Conservation (phyloP, 345 rosid species). For the Gossypioides kirkii region DNA sequence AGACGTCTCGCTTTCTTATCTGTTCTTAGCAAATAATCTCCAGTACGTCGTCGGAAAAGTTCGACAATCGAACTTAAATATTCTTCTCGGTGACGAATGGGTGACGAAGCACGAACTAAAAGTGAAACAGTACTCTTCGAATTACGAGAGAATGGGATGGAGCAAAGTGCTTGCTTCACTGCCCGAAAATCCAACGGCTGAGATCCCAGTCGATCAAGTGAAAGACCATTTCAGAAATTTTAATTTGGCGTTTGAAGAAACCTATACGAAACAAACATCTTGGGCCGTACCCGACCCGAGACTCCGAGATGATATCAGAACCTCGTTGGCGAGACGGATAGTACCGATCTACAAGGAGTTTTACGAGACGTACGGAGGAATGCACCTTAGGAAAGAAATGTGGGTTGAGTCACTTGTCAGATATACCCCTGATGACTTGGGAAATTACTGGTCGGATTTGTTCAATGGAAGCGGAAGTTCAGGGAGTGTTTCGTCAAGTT, state of each 20-base stretch:
- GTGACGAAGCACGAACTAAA: conserved; percentile 49
- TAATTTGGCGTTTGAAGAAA: conserved; percentile 55
- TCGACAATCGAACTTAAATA: conserved; percentile 42
- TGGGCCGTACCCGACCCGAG: conserved; percentile 68
- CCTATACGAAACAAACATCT: conserved; percentile 54
- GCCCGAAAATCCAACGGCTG: conserved; percentile 39
- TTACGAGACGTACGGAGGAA: conserved; percentile 29
- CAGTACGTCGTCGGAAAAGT: conserved; percentile 72
- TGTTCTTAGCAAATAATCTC: conserved; percentile 79
- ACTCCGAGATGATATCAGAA: conserved; percentile 55
- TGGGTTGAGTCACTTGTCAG: conserved; percentile 32
- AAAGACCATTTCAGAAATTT: conserved; percentile 40
- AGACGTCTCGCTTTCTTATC: conserved; percentile 72
- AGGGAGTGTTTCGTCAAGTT: conserved; percentile 31
- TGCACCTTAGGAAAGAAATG: conserved; percentile 13
- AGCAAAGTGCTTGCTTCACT: conserved; percentile 43
- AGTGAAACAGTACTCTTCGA: conserved; percentile 54
- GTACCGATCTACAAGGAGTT: conserved; percentile 45
- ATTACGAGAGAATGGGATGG: conserved; percentile 82
- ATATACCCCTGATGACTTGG: conserved; percentile 56
- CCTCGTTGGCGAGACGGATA: conserved; percentile 43
- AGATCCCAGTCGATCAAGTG: conserved; percentile 30
- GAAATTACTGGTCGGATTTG: conserved; percentile 46
- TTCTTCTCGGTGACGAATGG: conserved; percentile 80
- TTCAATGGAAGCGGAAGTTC: conserved; percentile 31